Conservation (phyloP, 2,329 filamentous ascomycete genomes). For the Colletotrichum tamarilloi region DNA sequence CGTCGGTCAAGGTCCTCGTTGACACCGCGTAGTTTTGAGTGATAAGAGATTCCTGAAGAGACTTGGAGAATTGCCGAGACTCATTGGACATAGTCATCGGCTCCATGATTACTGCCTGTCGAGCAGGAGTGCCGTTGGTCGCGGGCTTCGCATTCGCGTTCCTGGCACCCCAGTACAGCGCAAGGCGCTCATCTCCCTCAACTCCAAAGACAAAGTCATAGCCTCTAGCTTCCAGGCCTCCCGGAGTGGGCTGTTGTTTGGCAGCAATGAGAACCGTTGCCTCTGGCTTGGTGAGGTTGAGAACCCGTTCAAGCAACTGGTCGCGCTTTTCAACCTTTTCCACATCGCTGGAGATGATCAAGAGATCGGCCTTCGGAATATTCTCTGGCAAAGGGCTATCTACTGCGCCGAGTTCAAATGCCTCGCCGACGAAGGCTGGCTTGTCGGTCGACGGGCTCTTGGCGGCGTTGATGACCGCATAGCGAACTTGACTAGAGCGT, state of each 20-base stretch:
- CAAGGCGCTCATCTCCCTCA: neutral
- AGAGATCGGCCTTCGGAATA: neutral
- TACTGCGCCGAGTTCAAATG: neutral
- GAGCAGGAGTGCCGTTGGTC: neutral
- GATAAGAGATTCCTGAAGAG: neutral
- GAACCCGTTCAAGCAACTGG: neutral
- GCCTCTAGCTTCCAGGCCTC: neutral
- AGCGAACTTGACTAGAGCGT: neutral
- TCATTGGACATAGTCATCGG: neutral
- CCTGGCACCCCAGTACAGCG: neutral
- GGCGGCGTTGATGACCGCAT: neutral
- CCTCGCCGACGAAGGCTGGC: neutral
- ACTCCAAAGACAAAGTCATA: neutral
- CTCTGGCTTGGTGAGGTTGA: neutral
- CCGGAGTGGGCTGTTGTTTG: neutral
- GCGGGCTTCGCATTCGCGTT: neutral
- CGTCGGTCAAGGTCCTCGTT: conserved; percentile 24
- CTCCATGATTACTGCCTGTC: neutral
- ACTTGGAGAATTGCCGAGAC: neutral
- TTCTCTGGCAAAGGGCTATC: neutral
- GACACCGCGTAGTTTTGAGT: neutral
- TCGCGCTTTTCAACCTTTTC: neutral
- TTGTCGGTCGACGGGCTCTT: neutral
- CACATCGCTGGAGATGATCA: neutral
- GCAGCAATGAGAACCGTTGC: neutral